Conservation (phyloP, 805 yeast species). For the Barnettozyma pratensis region DNA sequence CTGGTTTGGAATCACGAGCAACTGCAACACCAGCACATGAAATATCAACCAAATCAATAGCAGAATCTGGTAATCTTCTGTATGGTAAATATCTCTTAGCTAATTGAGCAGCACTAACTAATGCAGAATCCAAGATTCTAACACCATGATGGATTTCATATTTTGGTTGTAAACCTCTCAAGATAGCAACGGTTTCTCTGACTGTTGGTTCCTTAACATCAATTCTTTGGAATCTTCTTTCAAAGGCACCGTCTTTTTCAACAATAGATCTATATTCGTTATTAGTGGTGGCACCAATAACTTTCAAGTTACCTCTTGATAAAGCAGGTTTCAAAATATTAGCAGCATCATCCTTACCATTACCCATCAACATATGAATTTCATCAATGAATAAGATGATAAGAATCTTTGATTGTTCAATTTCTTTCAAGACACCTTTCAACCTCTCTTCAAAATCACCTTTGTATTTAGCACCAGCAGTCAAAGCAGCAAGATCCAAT, state of each 20-base stretch:
- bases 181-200: constrained; percentile 89
- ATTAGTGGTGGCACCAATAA: constrained; percentile 97
- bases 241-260: constrained; percentile 97
- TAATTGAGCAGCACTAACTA: constrained; percentile 89
- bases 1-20: constrained; percentile 97
- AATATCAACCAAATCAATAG: constrained; percentile 94
- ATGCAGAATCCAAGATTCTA: constrained; percentile 88
- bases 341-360: constrained; percentile 96
- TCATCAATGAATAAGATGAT: constrained; percentile 93
- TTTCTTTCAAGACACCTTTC: constrained; percentile 92
- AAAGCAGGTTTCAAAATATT: constrained; percentile 94
- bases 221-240: constrained; percentile 95
- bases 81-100: constrained; percentile 94
- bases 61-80: constrained; percentile 94
- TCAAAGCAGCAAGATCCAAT: constrained; percentile 90
- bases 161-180: constrained; percentile 92
- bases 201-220: constrained; percentile 93
- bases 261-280: constrained; percentile 89
- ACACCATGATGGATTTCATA: constrained; percentile 98
- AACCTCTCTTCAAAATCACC: constrained; percentile 98
- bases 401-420: constrained; percentile 80
- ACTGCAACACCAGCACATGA: constrained; percentile 97
- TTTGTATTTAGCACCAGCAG: constrained; percentile 98
- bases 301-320: constrained; percentile 93
- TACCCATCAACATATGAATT: constrained; percentile 99